Evolutionary conservation across 495 filamentous ascomycete species (phyloP), one percentile per base, ranked within the genome.

Genomic region (Penicillium cataractarum): DNA sequence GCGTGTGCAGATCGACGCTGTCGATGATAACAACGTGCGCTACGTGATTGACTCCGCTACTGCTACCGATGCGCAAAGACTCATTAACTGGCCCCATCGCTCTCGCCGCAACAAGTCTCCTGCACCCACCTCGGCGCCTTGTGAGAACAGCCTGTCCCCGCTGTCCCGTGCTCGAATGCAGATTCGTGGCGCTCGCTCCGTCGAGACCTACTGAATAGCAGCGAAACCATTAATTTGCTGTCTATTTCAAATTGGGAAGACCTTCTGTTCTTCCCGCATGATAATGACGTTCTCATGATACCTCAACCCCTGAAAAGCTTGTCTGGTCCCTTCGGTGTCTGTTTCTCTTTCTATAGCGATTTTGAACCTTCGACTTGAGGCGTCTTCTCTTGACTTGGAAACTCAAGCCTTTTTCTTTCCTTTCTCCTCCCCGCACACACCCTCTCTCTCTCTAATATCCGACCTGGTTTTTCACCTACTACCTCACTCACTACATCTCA

Each of bases 1-100:
- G 6, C 71, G 65, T 7, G 66, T 76, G 7, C 73, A 74, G 29
- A 72, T 79, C 37, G 71, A 78, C 29, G 71, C 72, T 12, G 74
- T 80, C 12, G 78, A 80, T 32, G 69, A 74, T 37, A 77, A 79
- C 50, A 77, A 77, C 51, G 74, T 77, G 8, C 65, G 68, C 44
- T 77, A 77, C 46, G 58, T 75, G 32, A 67, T 77, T 12, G 71
- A 74, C 26, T 68, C 72, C 19, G 64, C 74, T 0, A 67, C 69
- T 1, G 57, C 66, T 5, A 65, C 58, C 40, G 71, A 70, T 46
- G 72, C 76, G 13, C 73, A 74, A 26, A 72, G 66, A 40, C 60
- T 78, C 15, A 74, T 77, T 67, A 72, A 62, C 57, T 80, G 77
- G 76, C 70, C 75, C 1, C 71, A 65, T 35, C 68, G 68, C 51